Base-by-base conservation (phyloP, 768 basidiomycete genomes). In the Sporobolomyces roseus region DNA sequence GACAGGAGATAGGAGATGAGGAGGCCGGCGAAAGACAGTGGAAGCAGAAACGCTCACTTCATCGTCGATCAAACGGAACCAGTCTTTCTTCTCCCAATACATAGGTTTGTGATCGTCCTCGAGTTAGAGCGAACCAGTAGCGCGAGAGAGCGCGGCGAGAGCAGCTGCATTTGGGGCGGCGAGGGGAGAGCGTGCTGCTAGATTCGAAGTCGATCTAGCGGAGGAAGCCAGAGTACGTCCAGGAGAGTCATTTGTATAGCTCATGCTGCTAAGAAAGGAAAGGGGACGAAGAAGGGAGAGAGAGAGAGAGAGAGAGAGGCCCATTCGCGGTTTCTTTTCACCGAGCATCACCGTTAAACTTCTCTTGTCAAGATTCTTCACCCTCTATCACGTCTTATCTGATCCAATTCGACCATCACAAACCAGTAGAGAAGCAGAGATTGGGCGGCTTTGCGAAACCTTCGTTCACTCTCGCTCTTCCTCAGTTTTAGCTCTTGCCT, bases 1-100 rank as follows among this genome's bases (percentile, higher is more conserved):
- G 8, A 23, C 36, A 65, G 21, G 23, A 41, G 14, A 8, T 32
- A 14, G n/a, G n/a, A n/a, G n/a, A n/a, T n/a, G n/a, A n/a, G n/a
- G n/a, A n/a, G n/a, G n/a, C n/a, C n/a, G n/a, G n/a, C n/a, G n/a
- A n/a, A n/a, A n/a, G n/a, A n/a, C n/a, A n/a, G n/a, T n/a, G n/a
- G n/a, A n/a, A n/a, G n/a, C n/a, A n/a, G n/a, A n/a, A 10, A 32
- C 10, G 16, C 51, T 51, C 52, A 64, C 63, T 33, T 64, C 46
- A 46, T 64, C 54, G 25, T 64, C 27, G n/a, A 64, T 30, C 17
- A 64, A 25, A 14, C 62, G 36, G 16, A n/a, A 13, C 62, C 62
- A 63, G 9, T 23, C 3, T 13, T 54, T 30, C 27, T 23, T 32
- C 33, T 63, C 62, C 52, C 38, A 63, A 16, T 19, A 25, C 6